Base-by-base conservation (phyloP, 73 alveolate species). In the Paramecium caudatum region DNA sequence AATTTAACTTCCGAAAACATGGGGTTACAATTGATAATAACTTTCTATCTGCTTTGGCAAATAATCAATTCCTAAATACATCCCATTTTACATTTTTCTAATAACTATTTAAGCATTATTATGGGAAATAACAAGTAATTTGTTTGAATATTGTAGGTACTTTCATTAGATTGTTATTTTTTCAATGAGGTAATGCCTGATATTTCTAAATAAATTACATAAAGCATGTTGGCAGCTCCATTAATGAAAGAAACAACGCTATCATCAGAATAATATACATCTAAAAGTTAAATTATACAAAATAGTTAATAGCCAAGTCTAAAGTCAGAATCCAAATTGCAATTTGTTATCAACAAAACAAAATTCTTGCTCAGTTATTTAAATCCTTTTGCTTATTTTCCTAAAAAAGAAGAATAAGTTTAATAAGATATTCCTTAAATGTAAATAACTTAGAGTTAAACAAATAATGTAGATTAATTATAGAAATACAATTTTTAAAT, bases 151-250 rank as follows among this genome's bases (percentile, higher is more conserved):
- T 19, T 10, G 23, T 55, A 55, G 80, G 80, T 55, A 55, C 80
- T 55, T 19, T 55, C 80, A 5, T 55, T 55, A 55, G 80, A 55
- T 7, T 55, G 80, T 55, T 43, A 55, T 55, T 17, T 55, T 4
- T 55, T 55, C 17, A 10, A 37, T 9, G 80, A 55, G 46, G 23
- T 55, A 16, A 55, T 55, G 9, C 80, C 80, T 27, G 80, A 55
- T 55, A 25, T 55, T 55, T 10, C 46, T 1, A 55, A 55, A 27
- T 23, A 8, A 9, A 55, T 55, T 5, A 37, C 30, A 27, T 21
- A 37, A 4, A 55, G 30, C 12, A 55, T 55, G 80, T 27, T 55
- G 23, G 45, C 30, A 1, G 12, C 80, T 23, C 7, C 23, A 55
- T 55, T 12, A 27, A 19, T 12, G 30, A 10, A 55, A 7, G 45